phyloP scores from a whole-genome alignment of 306 rosid genomes.

The Corylus americana region DNA sequence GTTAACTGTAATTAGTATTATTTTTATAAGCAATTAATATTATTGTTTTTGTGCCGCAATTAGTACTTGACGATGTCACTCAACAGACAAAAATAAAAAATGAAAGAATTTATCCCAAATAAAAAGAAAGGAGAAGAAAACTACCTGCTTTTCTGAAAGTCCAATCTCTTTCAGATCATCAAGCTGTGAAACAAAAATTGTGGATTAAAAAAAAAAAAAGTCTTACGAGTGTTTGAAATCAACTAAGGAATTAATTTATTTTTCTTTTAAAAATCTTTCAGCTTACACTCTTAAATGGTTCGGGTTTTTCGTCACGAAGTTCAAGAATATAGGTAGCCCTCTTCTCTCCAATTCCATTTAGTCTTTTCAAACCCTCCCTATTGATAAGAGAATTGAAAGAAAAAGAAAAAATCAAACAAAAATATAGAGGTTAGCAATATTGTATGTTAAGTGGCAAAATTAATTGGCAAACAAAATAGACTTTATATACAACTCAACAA shows the following conservation, averaged over 20 bases:
- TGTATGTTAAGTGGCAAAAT: not conserved
- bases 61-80: not conserved
- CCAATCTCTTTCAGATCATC: slow-evolving; percentile 85
- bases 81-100: not conserved
- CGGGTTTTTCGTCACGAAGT: too few relatives aligned
- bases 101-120: not conserved
- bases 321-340: too few relatives aligned
- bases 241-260: not conserved
- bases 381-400: not conserved
- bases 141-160: slow-evolving; percentile 80
- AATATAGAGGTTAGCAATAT: not conserved
- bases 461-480: not conserved
- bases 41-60: too few relatives aligned
- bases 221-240: not conserved
- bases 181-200: slow-evolving; percentile 46
- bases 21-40: not conserved
- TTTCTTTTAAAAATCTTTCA: not conserved
- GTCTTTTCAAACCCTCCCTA: too few relatives aligned
- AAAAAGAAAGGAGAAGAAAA: slow-evolving; percentile 11
- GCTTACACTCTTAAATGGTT: too few relatives aligned
- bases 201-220: slow-evolving; percentile 13
- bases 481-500: not conserved
- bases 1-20: not conserved
- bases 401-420: not conserved
- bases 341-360: too few relatives aligned